Conservation (phyloP, 208 protist genomes). For the Trypanosoma platydactyli region DNA sequence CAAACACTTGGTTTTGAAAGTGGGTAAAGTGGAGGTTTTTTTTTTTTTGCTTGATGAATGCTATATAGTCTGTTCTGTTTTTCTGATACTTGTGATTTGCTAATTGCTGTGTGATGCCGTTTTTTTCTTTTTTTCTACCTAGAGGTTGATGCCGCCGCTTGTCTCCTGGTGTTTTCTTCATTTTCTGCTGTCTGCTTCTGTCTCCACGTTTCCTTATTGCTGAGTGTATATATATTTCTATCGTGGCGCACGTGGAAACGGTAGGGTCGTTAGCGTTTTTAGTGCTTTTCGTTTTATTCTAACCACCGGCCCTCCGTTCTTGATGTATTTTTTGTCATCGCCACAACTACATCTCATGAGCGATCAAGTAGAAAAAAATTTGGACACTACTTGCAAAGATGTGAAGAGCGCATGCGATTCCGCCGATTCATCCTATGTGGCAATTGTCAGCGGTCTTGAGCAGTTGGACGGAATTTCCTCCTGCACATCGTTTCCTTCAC, state of each 20-base stretch:
- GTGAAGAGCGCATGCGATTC: neutral
- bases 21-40: too few relatives aligned
- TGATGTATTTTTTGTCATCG: too few relatives aligned
- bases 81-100: too few relatives aligned
- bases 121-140: neutral
- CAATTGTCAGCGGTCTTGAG: conserved; percentile 2
- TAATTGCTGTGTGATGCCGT: neutral
- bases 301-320: too few relatives aligned
- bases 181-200: conserved; percentile 4
- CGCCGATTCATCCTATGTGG: neutral
- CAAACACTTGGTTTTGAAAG: too few relatives aligned
- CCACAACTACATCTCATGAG: too few relatives aligned
- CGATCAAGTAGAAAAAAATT: neutral
- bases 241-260: too few relatives aligned
- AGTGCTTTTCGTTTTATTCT: conserved; percentile 5
- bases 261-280: too few relatives aligned
- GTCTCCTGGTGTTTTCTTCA: neutral
- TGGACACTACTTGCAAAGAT: neutral
- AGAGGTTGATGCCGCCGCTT: neutral
- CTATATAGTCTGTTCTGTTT: too few relatives aligned
- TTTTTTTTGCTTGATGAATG: too few relatives aligned
- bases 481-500: neutral
- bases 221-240: neutral
- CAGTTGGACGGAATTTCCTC: conserved; percentile 26
- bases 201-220: neutral